Percentiles rank a stretch among this genome's conserved stretches.
phyloP scores from a whole-genome alignment of 495 filamentous ascomycete species.

The Articulospora tetracladia region DNA sequence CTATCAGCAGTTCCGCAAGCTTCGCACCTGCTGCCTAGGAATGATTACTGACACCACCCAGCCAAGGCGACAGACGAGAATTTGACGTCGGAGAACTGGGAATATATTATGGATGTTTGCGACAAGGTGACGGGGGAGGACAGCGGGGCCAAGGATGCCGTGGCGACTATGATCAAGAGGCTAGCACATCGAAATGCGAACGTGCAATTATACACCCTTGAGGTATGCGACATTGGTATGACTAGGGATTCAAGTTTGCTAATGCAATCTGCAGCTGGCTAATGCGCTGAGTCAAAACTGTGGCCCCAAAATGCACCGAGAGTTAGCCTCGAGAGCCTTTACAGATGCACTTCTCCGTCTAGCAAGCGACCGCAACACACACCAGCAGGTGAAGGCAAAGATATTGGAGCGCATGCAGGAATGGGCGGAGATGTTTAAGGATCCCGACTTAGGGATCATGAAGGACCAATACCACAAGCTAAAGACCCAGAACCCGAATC shows the following conservation, averaged over 20 bases:
- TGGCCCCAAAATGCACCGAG: slow-evolving; percentile 84
- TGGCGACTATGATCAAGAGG: slow-evolving; percentile 91
- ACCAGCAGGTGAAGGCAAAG: slow-evolving; percentile 94
- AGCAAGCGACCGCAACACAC: slow-evolving; percentile 91
- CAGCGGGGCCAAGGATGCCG: slow-evolving; percentile 80
- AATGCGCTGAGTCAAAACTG: slow-evolving; percentile 97
- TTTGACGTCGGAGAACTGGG: slow-evolving; percentile 97
- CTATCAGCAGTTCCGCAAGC: not conserved
- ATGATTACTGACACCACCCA: slow-evolving; percentile 34
- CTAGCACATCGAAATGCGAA: slow-evolving; percentile 97
- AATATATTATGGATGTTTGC: slow-evolving; percentile 97
- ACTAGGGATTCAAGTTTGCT: not conserved
- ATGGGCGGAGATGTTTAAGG: slow-evolving; percentile 93
- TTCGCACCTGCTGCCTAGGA: slow-evolving; percentile 3
- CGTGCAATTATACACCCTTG: slow-evolving; percentile 97
- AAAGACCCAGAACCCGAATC: slow-evolving; percentile 79
- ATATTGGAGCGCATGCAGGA: slow-evolving; percentile 95
- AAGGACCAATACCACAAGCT: slow-evolving; percentile 89
- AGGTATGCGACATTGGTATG: slow-evolving; percentile 48
- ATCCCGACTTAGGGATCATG: slow-evolving; percentile 96
- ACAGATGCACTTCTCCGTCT: slow-evolving; percentile 91
- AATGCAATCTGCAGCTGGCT: slow-evolving; percentile 55
- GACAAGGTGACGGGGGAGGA: slow-evolving; percentile 68
- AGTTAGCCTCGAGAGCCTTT: slow-evolving; percentile 90
- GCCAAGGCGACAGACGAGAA: slow-evolving; percentile 99